Evolutionary conservation across 2,329 filamentous ascomycete species (phyloP).

Genomic region (Alternaria gaisen): DNA sequence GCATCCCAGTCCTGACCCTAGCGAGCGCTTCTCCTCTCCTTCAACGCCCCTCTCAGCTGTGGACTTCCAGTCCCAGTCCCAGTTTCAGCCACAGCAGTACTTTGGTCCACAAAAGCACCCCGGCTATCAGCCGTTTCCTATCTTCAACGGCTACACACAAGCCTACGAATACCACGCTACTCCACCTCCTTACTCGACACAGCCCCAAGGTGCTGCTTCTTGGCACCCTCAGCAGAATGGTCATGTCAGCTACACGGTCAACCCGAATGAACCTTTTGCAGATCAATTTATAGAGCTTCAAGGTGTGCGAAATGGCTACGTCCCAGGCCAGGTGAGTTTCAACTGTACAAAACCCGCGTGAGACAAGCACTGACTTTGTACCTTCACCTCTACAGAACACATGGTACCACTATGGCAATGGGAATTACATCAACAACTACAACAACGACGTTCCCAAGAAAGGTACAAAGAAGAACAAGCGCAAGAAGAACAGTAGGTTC

Average conservation of each 20-base stretch:
- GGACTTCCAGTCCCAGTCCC: not conserved
- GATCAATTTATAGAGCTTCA: not conserved
- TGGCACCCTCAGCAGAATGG: not conserved
- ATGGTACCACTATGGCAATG: not conserved
- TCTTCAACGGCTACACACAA: slow-evolving; percentile 1
- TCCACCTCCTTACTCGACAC: not conserved
- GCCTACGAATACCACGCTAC: not conserved
- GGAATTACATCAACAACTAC: not conserved
- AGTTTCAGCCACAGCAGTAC: not conserved
- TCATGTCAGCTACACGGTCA: not conserved
- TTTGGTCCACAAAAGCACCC: not conserved
- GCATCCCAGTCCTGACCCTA: not conserved
- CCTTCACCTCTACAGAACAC: not conserved
- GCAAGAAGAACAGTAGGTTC: not conserved
- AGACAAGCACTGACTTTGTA: not conserved
- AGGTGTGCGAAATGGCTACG: not conserved
- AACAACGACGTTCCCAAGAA: not conserved
- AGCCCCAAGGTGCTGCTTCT: not conserved
- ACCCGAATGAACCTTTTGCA: not conserved
- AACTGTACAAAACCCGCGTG: not conserved
- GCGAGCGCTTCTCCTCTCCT: slow-evolving; percentile 2
- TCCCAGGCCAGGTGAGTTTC: not conserved
- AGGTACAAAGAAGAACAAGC: not conserved
- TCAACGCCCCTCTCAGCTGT: not conserved
- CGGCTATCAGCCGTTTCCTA: not conserved